Evolutionary conservation across 208 protist species (phyloP), one percentile per base, ranked within the genome.

Genomic region (Herpetomonas tarakana): DNA sequence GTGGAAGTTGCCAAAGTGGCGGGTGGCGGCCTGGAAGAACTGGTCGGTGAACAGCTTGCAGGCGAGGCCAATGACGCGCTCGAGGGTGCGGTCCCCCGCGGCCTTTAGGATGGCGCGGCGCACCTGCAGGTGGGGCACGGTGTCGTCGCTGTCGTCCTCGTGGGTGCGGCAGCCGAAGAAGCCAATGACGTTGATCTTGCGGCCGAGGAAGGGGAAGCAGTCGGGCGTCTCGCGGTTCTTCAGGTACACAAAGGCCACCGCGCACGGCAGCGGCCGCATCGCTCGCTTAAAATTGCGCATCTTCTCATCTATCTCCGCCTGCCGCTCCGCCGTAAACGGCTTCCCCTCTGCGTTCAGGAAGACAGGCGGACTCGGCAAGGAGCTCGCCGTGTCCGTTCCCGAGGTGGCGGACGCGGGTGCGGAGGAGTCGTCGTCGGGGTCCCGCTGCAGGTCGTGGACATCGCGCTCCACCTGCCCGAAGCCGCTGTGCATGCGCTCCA

Each of bases 131-230:
- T 70, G 71, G 2, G 79, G 76, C 1, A 76, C 55, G 22, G 56
- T 46, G 52, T 78, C 70, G 56, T 80, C 65, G 22, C 14, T 22
- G 44, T 64, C 54, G 47, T 70, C 53, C 44, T 87, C 77, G 44
- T 68, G 59, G 28, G 65, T 69, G 51, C 76, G 71, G 47, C 71
- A 78, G 16, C 76, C 74, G 52, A 91, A 81, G 67, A 76, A 83
- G 21, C 83, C 83, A 58, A 91, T 91, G 35, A 91, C 73, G 61
- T 91, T 91, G 25, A 86, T 75, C 29, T 71, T 67, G 28, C 76
- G 65, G 26, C 78, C 78, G 19, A 58, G 69, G 49, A 91, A 87
- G 46, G 55, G 54, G 57, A 91, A 87, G 52, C 83, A 83, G 58
- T 91, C 81, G 24, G 71, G 55, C 50, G 75, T 79, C 27, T 85